Base-by-base conservation (phyloP, 305 asterid species). In the Solanum hybrid region DNA sequence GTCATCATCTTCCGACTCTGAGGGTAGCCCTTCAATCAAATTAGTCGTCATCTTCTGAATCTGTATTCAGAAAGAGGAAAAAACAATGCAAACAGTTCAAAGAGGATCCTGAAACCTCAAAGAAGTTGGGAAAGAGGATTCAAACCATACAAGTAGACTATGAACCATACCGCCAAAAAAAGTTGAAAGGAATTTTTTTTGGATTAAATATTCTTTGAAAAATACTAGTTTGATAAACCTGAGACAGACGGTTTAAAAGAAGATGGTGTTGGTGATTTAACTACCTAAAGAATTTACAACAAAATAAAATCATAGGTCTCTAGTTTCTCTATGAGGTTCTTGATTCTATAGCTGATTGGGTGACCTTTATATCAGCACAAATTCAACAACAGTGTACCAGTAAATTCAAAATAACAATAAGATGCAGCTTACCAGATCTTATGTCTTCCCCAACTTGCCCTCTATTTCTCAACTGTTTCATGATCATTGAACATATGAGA, bases 401-500 rank as follows among this genome's bases (percentile, higher is more conserved):
- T 40, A 87, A 46, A 40, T 73, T 26, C 4, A 31, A 88, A 37
- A 42, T 88, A 75, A 76, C 51, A 88, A 2, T 24, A 36, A 77
- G 57, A 91, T 67, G 89, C 61, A 46, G 61, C 94, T 78, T 86
- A 97, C 99, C 99, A 89, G 99, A 97, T 93, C 99, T 95, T 89
- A 97, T 94, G 91, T 97, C 99, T 97, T 97, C 99, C 81, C 98
- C 98, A 91, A 97, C 97, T 90, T 95, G 93, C 89, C 99, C 99
- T 88, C 95, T 93, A 90, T 95, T 97, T 80, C 93, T 96, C 90
- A 97, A 93, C 92, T 97, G 99, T 93, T 95, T 95, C 79, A n/a
- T 89, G 92, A 95, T 94, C 99, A 97, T 97, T 37, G 96, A 89
- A 88, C 90, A 95, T 84, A 97, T 97, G 92, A 97, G 99, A 83